A percentile compares a stretch with the other conserved stretches of the same genome.
Evolutionary conservation across 2,329 filamentous ascomycete species (phyloP).

Genomic region (Talaromyces rugulosus): DNA sequence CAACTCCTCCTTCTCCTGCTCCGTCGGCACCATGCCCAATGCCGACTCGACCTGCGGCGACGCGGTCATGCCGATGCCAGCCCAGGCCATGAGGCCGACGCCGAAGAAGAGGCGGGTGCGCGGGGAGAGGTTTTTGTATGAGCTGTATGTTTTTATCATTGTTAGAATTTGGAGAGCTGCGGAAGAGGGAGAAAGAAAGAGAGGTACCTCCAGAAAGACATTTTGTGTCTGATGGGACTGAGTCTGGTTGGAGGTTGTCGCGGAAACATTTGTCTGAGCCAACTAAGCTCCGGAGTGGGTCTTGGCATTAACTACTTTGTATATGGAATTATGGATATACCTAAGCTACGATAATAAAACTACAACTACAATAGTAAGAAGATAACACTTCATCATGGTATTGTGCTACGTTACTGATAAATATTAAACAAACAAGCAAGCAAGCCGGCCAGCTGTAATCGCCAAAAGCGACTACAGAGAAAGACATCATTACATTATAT

Average conservation of each 20-base stretch:
- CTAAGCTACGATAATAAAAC: background rate
- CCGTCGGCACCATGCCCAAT: slow-evolving; percentile 67
- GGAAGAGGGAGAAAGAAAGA: background rate
- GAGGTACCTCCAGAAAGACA: slow-evolving; percentile 39
- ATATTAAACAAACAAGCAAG: background rate
- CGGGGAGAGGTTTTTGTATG: slow-evolving; percentile 68
- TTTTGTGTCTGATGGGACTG: slow-evolving; percentile 10
- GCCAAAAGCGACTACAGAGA: background rate
- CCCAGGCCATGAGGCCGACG: slow-evolving; percentile 71
- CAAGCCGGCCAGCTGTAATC: background rate
- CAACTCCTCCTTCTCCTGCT: slow-evolving; percentile 67
- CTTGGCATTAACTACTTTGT: background rate
- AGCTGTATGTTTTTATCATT: slow-evolving; percentile 36
- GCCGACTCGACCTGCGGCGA: slow-evolving; percentile 69
- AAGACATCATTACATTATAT: slow-evolving; percentile 6
- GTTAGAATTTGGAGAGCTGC: background rate
- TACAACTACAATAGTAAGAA: background rate
- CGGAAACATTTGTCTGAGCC: background rate
- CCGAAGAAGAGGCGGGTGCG: slow-evolving; percentile 70
- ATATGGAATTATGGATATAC: too few species aligned
- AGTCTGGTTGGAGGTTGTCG: background rate
- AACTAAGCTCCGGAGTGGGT: background rate
- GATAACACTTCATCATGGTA: background rate
- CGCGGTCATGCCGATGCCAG: slow-evolving; percentile 66
- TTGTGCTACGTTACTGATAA: background rate